A percentile compares a stretch with the other conserved stretches of the same genome.
Evolutionary conservation across 176 grass and related monocot species (phyloP).

Genomic region (Alloteropsis semialata): DNA sequence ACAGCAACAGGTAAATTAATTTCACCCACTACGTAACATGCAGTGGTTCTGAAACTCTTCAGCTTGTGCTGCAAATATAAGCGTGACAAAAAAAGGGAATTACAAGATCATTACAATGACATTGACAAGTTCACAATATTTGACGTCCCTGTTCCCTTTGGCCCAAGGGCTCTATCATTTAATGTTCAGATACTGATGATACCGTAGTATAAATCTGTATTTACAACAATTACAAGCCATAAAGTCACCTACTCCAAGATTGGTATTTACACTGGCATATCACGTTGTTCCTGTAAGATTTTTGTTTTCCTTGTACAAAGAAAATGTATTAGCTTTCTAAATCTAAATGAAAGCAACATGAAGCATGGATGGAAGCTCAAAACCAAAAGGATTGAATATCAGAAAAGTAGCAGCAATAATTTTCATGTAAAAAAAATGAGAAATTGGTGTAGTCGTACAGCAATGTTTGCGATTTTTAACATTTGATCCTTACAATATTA

Average conservation of each 20-base stretch:
- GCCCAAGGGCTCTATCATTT: background rate
- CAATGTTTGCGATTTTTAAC: background rate
- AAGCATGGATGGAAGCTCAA: background rate
- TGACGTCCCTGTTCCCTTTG: background rate
- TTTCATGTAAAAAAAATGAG: background rate
- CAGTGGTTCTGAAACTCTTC: too few species aligned
- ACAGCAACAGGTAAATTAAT: too few species aligned
- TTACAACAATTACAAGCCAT: constrained; percentile 8
- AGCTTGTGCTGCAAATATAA: too few species aligned
- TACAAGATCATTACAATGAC: too few species aligned
- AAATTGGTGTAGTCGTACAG: background rate
- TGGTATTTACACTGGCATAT: constrained; percentile 69
- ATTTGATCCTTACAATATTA: background rate
- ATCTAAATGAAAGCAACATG: background rate
- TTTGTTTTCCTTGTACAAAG: constrained; percentile 51
- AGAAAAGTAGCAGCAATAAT: background rate
- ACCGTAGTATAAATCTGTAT: background rate
- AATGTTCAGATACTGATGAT: background rate
- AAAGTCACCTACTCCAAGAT: constrained; percentile 66
- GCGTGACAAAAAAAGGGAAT: too few species aligned
- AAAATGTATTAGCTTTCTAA: constrained; percentile 12
- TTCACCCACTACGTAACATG: too few species aligned
- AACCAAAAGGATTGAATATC: background rate
- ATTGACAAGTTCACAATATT: background rate
- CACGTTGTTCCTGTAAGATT: constrained; percentile 64